Evolutionary conservation across 129 eudicot genomes (phyloP).

Genomic region (Rutidosis leptorrhynchoides): DNA sequence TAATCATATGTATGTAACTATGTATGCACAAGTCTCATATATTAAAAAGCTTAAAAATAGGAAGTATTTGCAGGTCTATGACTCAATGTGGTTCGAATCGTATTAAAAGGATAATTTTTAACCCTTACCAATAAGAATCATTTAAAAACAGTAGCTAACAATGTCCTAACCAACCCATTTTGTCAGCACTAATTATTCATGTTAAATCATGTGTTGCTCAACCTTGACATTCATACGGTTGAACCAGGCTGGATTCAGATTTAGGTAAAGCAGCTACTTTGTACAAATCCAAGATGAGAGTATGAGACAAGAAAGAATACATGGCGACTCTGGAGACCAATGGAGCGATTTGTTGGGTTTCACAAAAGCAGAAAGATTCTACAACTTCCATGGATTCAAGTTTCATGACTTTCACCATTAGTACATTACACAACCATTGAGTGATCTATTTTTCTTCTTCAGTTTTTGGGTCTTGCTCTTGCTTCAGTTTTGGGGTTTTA

Average conservation of each 20-base stretch:
- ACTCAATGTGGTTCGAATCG: not conserved
- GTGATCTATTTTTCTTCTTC: too few relatives aligned
- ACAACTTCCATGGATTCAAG: constrained; percentile 83
- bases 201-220: not conserved
- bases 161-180: not conserved
- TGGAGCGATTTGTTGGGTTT: constrained; percentile 88
- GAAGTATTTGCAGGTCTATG: not conserved
- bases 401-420: too few relatives aligned
- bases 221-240: constrained; percentile 13
- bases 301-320: constrained; percentile 61
- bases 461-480: too few relatives aligned
- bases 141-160: not conserved
- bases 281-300: constrained; percentile 81
- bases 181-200: not conserved
- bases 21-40: too few relatives aligned
- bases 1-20: not conserved
- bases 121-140: not conserved
- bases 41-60: not conserved
- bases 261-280: constrained; percentile 51
- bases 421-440: too few relatives aligned
- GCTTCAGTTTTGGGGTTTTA: too few relatives aligned
- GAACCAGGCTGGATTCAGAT: constrained; percentile 59
- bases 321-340: constrained; percentile 85
- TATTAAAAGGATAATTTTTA: too few relatives aligned
- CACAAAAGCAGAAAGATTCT: constrained; percentile 59